phyloP scores from a whole-genome alignment of 371 early-diverging fungal genomes.

The Haplosporangium sp. region DNA sequence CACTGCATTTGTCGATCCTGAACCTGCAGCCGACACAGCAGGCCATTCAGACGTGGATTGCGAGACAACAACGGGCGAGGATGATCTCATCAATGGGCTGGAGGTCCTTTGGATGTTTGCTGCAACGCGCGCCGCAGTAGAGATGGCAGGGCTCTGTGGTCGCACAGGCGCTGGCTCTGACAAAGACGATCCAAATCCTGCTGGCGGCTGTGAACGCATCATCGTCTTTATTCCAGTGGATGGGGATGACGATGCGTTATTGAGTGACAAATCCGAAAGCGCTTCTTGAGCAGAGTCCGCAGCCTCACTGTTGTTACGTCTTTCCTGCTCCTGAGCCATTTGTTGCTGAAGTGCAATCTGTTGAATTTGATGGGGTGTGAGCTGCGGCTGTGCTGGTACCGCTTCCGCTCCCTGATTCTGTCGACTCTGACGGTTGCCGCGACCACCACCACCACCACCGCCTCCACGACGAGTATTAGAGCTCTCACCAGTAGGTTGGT shows the following conservation, averaged over 20 bases:
- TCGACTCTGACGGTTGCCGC: conserved; percentile 34
- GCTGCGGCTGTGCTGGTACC: conserved; percentile 27
- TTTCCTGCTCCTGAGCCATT: conserved; percentile 40
- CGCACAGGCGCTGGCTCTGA: conserved; percentile 31
- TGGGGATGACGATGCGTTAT: conserved; percentile 7
- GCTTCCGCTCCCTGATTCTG: conserved; percentile 22
- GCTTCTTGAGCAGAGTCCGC: conserved; percentile 11
- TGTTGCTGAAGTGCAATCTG: conserved; percentile 40
- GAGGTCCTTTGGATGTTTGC: conserved; percentile 45
- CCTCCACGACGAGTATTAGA: conserved; percentile 31
- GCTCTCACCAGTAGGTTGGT: conserved; percentile 32
- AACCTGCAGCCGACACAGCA: conserved; percentile 23
- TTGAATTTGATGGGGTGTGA: conserved; percentile 42
- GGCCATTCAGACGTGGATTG: conserved; percentile 45
- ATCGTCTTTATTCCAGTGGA: conserved; percentile 22
- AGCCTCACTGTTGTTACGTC: conserved; percentile 31
- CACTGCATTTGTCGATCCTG: not conserved
- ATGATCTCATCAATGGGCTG: conserved; percentile 27
- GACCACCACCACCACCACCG: conserved; percentile 9
- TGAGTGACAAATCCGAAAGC: conserved; percentile 17
- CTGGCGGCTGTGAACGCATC: conserved; percentile 44
- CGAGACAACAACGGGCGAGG: conserved; percentile 24
- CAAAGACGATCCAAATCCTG: conserved; percentile 40
- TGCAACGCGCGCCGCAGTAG: conserved; percentile 42
- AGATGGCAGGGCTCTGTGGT: conserved; percentile 17